A percentile compares a stretch with the other conserved stretches of the same genome.
Conservation (phyloP, 371 early-diverging fungal species). For the Mucor racemosus region DNA sequence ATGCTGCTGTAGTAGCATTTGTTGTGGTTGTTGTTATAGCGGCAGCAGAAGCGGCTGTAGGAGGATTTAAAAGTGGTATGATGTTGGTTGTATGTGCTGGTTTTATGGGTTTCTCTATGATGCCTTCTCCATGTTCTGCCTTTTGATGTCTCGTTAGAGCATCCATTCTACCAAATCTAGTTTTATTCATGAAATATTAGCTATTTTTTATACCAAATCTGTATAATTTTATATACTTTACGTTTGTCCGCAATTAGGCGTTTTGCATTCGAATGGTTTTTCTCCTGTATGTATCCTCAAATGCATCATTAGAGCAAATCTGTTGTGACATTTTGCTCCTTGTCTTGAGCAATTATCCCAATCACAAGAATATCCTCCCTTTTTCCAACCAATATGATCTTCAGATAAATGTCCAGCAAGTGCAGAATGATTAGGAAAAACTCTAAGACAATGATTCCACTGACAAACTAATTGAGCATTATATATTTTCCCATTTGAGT, state of each 20-base stretch:
- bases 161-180: constrained; percentile 53
- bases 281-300: constrained; percentile 74
- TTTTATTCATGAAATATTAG: background rate
- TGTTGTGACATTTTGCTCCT: constrained; percentile 63
- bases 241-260: constrained; percentile 48
- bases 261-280: constrained; percentile 66
- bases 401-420: constrained; percentile 63
- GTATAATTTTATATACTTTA: constrained; percentile 21
- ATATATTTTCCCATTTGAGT: background rate
- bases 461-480: constrained; percentile 38
- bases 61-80: constrained; percentile 6
- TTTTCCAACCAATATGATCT: constrained; percentile 73
- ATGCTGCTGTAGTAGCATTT: background rate
- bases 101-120: background rate
- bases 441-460: constrained; percentile 55
- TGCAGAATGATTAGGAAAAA: constrained; percentile 44
- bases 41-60: background rate
- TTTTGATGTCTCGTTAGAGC: constrained; percentile 49
- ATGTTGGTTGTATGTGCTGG: background rate
- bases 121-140: constrained; percentile 34
- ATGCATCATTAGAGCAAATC: constrained; percentile 71
- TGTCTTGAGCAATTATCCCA: constrained; percentile 66
- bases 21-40: too few species aligned
- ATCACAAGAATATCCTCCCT: constrained; percentile 64
- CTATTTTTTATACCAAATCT: background rate